Conservation (phyloP, 202 grass and related monocot genomes). For the Zoysia matrella region DNA sequence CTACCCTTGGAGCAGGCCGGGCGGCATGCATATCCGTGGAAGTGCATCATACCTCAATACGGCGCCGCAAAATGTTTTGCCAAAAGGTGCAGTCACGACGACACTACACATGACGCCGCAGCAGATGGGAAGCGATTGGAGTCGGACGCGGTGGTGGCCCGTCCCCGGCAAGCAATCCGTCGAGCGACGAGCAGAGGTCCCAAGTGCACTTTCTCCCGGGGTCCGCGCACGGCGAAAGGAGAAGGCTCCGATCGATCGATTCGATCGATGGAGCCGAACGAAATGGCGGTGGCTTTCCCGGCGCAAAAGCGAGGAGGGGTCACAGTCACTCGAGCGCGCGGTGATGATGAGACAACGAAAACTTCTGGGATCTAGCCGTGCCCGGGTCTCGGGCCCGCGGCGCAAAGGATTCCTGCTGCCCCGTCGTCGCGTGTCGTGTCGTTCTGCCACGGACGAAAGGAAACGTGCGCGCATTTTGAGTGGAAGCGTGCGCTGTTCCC, state of each 20-base stretch:
- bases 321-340: too few species aligned
- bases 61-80: background rate
- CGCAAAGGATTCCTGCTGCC: background rate
- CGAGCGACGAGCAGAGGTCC: conserved; percentile 37
- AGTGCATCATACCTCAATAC: too few species aligned
- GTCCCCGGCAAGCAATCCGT: background rate
- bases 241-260: background rate
- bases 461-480: background rate
- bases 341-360: conserved; percentile 42
- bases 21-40: too few species aligned
- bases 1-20: too few species aligned
- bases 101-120: conserved; percentile 2
- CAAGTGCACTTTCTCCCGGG: conserved; percentile 10
- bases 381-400: background rate
- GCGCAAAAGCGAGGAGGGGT: conserved; percentile 33
- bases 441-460: background rate
- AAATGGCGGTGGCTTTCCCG: background rate
- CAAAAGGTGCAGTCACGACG: background rate
- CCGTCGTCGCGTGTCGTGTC: background rate
- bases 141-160: background rate
- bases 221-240: too few species aligned
- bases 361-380: conserved; percentile 38
- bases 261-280: background rate
- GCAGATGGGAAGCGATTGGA: conserved; percentile 6
- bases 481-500: conserved; percentile 48